Evolutionary conservation across 495 filamentous ascomycete genomes (phyloP), one percentile per base, ranked within the genome.

Genomic region (Lophiostoma macrostomum): DNA sequence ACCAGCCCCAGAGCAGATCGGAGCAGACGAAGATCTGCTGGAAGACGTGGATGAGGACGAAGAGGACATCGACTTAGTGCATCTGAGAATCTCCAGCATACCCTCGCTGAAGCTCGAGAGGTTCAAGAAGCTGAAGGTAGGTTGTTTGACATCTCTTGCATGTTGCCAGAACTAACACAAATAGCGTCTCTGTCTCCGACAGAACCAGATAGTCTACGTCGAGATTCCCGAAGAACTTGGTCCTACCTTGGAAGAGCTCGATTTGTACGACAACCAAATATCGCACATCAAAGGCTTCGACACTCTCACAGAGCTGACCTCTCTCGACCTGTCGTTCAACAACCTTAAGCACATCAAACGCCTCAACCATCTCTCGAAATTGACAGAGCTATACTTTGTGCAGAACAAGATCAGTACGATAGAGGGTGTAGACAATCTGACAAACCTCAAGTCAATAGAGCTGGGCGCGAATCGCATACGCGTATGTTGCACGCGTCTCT

Each of bases 331-430:
- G 30, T 91, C 87, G 64, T 99, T 95, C 80, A 99, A 99, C 71
- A 96, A 96, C 74, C 91, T 99, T 73, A 96, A 95, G 68, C 91
- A 97, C 67, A 95, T 99, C 76, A 94, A 94, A 73, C 80, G 90
- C 64, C 71, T 97, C 61, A 75, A 80, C 31, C 88, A 94, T 67
- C 75, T 98, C 20, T 80, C 71, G 11, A 80, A 89, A 30, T 74
- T 97, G 46, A 86, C 77, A 58, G 89, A 96, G 62, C 67, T 99
- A 5, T 99, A 85, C 70, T 91, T 99, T 60, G 88, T 96, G 37
- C 86, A 96, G 65, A 99, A 99, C 71, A 91, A 88, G 67, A 95
- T 99, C 61, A 75, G 73, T 27, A 79, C 71, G 54, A 97, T 99
- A 63, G 91, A 99, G 65, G 83, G 84, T 11, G 70, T 99, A 18